Evolutionary conservation across 495 filamentous ascomycete species (phyloP).

Genomic region (Haplographium delicatum): DNA sequence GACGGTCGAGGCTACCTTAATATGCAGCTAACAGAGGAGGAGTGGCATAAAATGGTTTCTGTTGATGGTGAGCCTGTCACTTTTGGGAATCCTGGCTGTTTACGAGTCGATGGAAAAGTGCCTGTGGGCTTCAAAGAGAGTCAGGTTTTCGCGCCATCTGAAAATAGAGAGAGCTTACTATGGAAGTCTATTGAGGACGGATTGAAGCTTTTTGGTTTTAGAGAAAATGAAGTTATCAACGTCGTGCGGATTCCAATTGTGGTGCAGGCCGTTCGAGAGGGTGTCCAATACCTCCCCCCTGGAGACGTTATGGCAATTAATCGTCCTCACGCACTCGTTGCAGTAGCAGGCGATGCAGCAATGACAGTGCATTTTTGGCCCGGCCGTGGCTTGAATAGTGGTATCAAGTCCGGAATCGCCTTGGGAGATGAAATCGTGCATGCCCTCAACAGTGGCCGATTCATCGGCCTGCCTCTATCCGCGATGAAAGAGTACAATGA

Average conservation of each 20-base stretch:
- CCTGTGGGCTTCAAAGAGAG: conserved; percentile 28
- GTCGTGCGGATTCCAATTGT: conserved; percentile 36
- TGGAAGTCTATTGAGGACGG: conserved; percentile 36
- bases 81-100: conserved; percentile 32
- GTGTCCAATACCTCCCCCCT: conserved; percentile 29
- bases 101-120: conserved; percentile 28
- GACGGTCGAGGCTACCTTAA: conserved; percentile 35
- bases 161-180: conserved; percentile 26
- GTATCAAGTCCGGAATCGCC: conserved; percentile 9
- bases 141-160: conserved; percentile 31
- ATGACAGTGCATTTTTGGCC: conserved; percentile 8
- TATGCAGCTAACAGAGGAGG: conserved; percentile 37
- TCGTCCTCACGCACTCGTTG: conserved; percentile 25
- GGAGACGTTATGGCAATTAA: conserved; percentile 26
- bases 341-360: conserved; percentile 5
- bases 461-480: neutral
- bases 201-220: conserved; percentile 36
- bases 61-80: conserved; percentile 32
- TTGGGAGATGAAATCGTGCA: conserved; percentile 4
- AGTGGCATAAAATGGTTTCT: conserved; percentile 35
- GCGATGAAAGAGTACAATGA: conserved; percentile 10
- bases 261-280: conserved; percentile 34
- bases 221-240: conserved; percentile 36
- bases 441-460: conserved; percentile 3
- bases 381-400: conserved; percentile 5